Evolutionary conservation across 805 yeast species (phyloP), one percentile per base, ranked within the genome.

Genomic region (Saccharomycopsis capsularis): DNA sequence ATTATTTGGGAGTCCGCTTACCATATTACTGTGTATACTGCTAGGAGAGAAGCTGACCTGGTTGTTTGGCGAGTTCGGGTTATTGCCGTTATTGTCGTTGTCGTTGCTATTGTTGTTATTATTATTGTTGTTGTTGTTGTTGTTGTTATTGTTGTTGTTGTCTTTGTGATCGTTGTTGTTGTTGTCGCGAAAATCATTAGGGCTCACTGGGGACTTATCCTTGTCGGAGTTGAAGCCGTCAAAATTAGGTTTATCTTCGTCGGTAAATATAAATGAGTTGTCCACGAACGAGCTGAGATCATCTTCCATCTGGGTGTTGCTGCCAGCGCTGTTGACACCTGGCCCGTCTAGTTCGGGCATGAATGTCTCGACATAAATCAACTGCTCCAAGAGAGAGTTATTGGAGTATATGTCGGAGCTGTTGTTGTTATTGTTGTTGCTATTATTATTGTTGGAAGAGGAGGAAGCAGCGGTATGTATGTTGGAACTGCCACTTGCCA

Each of bases 281-380:
- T 84, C 90, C 0, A 90, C 91, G 71, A 85, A 85, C 1, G 89
- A 90, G 16, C 87, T 85, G 54, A 85, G 70, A 59, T 85, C 93
- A 16, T 76, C 78, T 4, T 79, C 74, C 23, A 76, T 57, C 45
- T 76, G 73, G n/a, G n/a, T n/a, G 35, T 67, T 25, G 16, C 22
- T 25, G 9, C 23, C 25, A 30, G 34, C 40, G 24, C 35, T 25
- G 11, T 21, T 22, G 15, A 19, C 22, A 29, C 39, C 25, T n/a
- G 47, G 40, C 64, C 59, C 48, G 67, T 67, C 68, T 60, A 64
- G 55, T 57, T 74, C 76, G 4, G 79, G 79, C 70, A 85, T 76
- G 59, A 84, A 82, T 53, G 82, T 82, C 60, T 85, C 95, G 32
- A 85, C 85, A 57, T 83, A 85, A 2, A 85, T 90, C 50, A 85